Evolutionary conservation across 1,284 basidiomycete genomes (phyloP).

Genomic region (Rhodotorula sp.): DNA sequence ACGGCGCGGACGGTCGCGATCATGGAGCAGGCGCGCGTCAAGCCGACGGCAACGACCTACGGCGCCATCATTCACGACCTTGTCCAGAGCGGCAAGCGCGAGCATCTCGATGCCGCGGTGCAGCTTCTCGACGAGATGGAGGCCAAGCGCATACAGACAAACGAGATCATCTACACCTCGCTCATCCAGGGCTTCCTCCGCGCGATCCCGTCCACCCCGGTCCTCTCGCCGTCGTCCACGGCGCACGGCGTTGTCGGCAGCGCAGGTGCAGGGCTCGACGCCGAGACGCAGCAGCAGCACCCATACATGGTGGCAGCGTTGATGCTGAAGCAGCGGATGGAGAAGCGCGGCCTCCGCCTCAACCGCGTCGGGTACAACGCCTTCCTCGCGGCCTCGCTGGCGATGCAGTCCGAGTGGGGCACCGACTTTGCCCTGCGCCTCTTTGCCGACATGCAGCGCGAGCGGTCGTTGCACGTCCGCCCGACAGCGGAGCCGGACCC

Average conservation of each 20-base stretch:
- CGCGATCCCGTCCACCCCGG: conserved; percentile 8
- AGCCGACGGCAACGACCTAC: conserved; percentile 37
- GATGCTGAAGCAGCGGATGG: conserved; percentile 34
- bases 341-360: conserved; percentile 27
- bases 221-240: background rate
- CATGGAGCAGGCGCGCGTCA: conserved; percentile 34
- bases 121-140: conserved; percentile 43
- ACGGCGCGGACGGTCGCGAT: conserved; percentile 32
- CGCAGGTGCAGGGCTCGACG: background rate
- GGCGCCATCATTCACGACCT: conserved; percentile 35
- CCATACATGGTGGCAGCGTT: conserved; percentile 33
- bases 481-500: background rate
- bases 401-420: conserved; percentile 19
- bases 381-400: conserved; percentile 30
- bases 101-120: conserved; percentile 35
- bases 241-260: background rate
- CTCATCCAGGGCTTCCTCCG: conserved; percentile 40
- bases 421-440: conserved; percentile 18
- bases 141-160: conserved; percentile 20
- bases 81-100: conserved; percentile 19
- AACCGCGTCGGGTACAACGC: conserved; percentile 41
- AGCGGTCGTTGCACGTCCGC: background rate
- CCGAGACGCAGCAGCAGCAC: conserved; percentile 11
- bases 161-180: conserved; percentile 42
- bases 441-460: conserved; percentile 27